Base-by-base conservation (phyloP, 768 basidiomycete species). In the Tulasnella sp. region DNA sequence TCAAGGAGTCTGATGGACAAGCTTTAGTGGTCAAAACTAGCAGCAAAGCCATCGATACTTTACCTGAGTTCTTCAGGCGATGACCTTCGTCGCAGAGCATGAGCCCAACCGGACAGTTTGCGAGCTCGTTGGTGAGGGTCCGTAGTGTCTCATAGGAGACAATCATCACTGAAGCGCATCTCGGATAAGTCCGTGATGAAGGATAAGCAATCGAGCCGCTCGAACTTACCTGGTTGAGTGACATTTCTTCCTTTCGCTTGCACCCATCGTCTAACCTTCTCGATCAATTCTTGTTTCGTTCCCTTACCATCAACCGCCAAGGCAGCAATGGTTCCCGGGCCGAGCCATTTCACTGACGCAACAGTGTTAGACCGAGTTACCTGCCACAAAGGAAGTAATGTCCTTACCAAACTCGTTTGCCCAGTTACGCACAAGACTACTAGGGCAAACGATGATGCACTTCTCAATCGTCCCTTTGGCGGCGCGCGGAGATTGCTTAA, bases 81-180 rank as follows among this genome's bases (percentile, higher is more conserved):
- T 99, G 97, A 4, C 97, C 97, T 85, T 99, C 97, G 80, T 99
- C 97, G 78, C 95, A 97, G 38, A 99, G 88, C n/a, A 99, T 84
- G 19, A 99, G 83, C 1, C 97, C 97, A 68, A 99, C 93, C 72
- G 86, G 89, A 78, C 93, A 94, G 76, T 87, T 88, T 3, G 90
- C 90, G 14, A 99, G 86, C 80, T 96, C 89, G 0, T 83, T 89
- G 9, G 90, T 87, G 15, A 98, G 85, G 4, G 91, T 91, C 25
- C 97, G 90, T 72, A 99, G 87, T 0, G 94, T 97, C 82, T 99
- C 97, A 79, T 99, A 99, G 0, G 97, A 99, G 6, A 97, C 96
- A 79, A 99, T 98, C 93, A 99, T 94, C 67, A 99, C 97, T 96
- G 78, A 0, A 38, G 54, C 31, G 37, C 74, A 67, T 38, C 11